These are phyloP conservation scores for Rubus idaeus DNA, from an alignment of 306 rosid genomes.

Conservation along the genomic window DNA sequence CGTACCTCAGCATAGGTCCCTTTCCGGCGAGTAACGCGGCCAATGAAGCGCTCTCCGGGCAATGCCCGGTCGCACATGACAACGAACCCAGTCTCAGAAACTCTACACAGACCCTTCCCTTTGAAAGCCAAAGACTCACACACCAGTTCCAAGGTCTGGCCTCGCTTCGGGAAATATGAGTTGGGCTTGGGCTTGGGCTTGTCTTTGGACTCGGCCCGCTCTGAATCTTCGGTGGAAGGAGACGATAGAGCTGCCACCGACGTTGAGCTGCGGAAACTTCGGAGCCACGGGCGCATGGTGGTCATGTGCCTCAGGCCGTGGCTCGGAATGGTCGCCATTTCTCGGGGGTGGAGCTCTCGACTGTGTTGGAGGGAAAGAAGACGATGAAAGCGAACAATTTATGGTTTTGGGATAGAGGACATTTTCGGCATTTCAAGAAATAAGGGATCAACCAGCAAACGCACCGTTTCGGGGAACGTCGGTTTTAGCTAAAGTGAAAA, in stretches of 20 bases:
- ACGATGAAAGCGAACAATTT: background rate
- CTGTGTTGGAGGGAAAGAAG: conserved; percentile 8
- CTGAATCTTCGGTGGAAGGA: conserved; percentile 42
- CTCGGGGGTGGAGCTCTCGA: background rate
- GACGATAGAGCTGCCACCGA: conserved; percentile 37
- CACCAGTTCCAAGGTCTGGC: conserved; percentile 75
- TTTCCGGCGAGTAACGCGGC: conserved; percentile 79
- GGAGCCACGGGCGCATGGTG: conserved; percentile 43
- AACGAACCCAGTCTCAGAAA: conserved; percentile 69
- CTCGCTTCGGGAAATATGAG: conserved; percentile 81
- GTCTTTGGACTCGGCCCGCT: conserved; percentile 20
- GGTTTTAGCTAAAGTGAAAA: background rate
- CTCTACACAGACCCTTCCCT: conserved; percentile 91
- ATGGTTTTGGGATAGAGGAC: conserved; percentile 15
- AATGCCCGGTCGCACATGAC: conserved; percentile 93
- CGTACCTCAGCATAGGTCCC: conserved; percentile 81
- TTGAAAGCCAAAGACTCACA: conserved; percentile 86
- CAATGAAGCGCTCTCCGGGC: conserved; percentile 90
- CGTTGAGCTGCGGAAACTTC: conserved; percentile 33
- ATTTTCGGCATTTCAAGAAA: background rate
- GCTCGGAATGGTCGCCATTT: conserved; percentile 64
- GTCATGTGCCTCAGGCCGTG: conserved; percentile 53
- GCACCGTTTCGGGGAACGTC: background rate
- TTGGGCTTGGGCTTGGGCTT: conserved; percentile 21
- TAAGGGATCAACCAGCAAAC: background rate